Evolutionary conservation across 2,329 filamentous ascomycete genomes (phyloP), one percentile per base, ranked within the genome.

Genomic region (Colletotrichum acutatum): DNA sequence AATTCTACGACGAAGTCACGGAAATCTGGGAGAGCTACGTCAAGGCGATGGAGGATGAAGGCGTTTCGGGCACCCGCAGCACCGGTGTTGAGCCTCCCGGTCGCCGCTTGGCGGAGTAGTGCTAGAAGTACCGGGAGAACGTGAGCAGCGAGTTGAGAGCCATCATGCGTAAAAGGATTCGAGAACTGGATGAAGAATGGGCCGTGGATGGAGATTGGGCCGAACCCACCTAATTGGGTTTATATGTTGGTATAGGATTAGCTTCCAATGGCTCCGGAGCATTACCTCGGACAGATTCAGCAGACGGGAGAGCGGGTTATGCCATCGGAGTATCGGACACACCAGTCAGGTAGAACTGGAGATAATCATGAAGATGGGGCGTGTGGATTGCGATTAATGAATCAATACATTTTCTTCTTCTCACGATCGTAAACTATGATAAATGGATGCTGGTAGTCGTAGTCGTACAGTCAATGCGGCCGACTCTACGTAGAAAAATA

Each of bases 1-100:
- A 91, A 12, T 98, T 98, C 82, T 99, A 98, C 81, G 90, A 90
- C 69, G 90, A 90, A 26, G 93, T 95, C 5, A 90, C 93, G 62
- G 91, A 92, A 66, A 93, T 94, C 8, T 99, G 97, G 97, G 95
- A 98, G 84, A 86, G 87, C 74, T 98, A 98, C 79, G 86, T 98
- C n/a, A 87, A 89, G 77, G 94, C 97, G 79, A 96, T 97, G 92
- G 94, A 97, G 79, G 90, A 87, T 76, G 90, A 94, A 76, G 89
- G 86, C 8, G 79, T 80, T 9, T 68, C 74, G 22, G 68, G 72
- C 68, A 66, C 60, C 34, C 68, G 52, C 46, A 68, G 32, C 57
- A 64, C 64, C 61, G 72, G 60, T 53, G 60, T 71, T 24, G 74
- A 75, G 54, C 74, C 74, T 32, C 74, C 72, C 2, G 72, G 67